phyloP scores from a whole-genome alignment of 129 eudicot species.

The Chrysanthemum makinoi region DNA sequence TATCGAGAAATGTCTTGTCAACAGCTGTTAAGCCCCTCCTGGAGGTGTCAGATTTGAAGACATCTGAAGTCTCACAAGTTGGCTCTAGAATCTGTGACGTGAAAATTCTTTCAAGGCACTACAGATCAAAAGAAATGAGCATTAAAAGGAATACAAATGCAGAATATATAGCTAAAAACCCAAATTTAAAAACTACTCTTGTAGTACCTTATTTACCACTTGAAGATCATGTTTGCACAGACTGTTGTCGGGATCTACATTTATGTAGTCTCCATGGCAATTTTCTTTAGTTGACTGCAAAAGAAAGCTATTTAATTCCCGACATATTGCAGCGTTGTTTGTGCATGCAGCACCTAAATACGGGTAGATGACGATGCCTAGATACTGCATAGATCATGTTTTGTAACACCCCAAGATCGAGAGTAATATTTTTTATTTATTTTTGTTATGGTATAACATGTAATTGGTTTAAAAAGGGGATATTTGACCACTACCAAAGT shows the following conservation, averaged over 20 bases:
- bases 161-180: not conserved
- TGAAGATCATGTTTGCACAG: slow-evolving; percentile 21
- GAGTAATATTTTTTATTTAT: too few species aligned
- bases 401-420: too few species aligned
- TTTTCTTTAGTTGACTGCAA: slow-evolving; percentile 24
- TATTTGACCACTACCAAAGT: too few species aligned
- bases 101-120: slow-evolving; percentile 25
- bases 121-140: not conserved
- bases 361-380: not conserved
- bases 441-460: too few species aligned
- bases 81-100: slow-evolving; percentile 24
- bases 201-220: slow-evolving; percentile 23
- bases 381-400: too few species aligned
- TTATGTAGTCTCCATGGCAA: slow-evolving; percentile 30
- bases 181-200: too few species aligned
- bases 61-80: slow-evolving; percentile 2
- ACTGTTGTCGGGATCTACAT: slow-evolving; percentile 30
- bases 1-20: slow-evolving; percentile 6
- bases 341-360: too few species aligned
- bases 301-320: not conserved
- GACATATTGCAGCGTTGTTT: not conserved
- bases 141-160: not conserved
- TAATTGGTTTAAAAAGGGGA: too few species aligned
- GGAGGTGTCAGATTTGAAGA: not conserved
- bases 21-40: not conserved